These are phyloP conservation scores for Malania oleifera DNA, from an alignment of 164 flowering plant genomes.

Conservation along the genomic window DNA sequence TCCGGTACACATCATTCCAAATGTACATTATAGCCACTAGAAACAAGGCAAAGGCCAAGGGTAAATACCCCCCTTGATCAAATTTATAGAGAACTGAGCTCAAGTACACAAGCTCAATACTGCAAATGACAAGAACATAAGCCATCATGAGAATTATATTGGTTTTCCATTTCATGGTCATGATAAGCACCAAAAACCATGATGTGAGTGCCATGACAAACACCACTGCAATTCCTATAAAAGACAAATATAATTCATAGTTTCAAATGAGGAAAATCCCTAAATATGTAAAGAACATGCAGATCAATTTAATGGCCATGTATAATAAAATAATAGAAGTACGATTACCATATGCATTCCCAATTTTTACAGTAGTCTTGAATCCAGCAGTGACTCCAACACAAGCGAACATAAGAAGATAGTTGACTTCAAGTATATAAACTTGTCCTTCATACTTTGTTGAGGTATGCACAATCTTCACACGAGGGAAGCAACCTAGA, in stretches of 20 bases:
- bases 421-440: too few species aligned
- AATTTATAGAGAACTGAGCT: too few species aligned
- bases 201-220: slow-evolving; percentile 1
- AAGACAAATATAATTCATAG: too few species aligned
- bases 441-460: too few species aligned
- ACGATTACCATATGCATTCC: neutral
- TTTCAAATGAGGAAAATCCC: neutral
- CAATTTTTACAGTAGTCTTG: neutral
- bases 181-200: neutral
- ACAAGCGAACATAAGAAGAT: too few species aligned
- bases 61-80: too few species aligned
- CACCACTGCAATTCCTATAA: neutral
- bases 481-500: too few species aligned
- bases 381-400: neutral
- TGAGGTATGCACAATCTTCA: too few species aligned
- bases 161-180: neutral
- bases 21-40: neutral
- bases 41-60: neutral
- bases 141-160: neutral
- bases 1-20: neutral
- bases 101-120: too few species aligned
- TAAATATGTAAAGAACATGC: neutral
- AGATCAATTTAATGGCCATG: too few species aligned
- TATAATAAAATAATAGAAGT: neutral
- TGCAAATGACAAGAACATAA: too few species aligned